A percentile compares a stretch with the other conserved stretches of the same genome.
phyloP scores from a whole-genome alignment of 257 asterid species.

The Scutellaria minor region DNA sequence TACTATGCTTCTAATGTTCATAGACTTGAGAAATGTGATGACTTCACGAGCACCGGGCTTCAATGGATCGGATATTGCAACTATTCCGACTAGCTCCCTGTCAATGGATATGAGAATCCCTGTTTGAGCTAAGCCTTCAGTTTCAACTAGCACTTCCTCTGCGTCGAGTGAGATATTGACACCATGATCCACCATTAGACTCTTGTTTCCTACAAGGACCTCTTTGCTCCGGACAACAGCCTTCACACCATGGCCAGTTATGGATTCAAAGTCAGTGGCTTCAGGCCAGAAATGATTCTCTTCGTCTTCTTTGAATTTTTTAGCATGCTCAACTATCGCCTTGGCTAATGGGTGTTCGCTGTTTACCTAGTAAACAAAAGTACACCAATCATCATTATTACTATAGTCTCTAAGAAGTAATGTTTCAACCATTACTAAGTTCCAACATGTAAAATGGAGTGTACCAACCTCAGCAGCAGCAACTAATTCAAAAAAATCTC shows the following conservation, averaged over 20 bases:
- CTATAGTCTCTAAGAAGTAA: constrained; percentile 46
- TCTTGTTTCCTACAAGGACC: constrained; percentile 73
- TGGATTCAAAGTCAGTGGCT: constrained; percentile 65
- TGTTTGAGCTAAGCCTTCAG: constrained; percentile 69
- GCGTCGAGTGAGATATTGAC: constrained; percentile 59
- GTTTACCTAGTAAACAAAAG: constrained; percentile 50
- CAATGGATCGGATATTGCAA: constrained; percentile 74
- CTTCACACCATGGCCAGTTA: constrained; percentile 84
- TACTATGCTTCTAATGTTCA: constrained; percentile 60
- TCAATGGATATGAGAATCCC: constrained; percentile 73
- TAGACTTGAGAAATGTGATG: constrained; percentile 63
- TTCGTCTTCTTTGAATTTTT: constrained; percentile 57
- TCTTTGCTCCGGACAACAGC: constrained; percentile 72
- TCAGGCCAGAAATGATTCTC: constrained; percentile 60
- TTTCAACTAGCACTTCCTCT: constrained; percentile 68
- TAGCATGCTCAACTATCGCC: constrained; percentile 72
- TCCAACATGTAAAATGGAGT: too few species aligned
- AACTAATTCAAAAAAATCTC: constrained; percentile 63
- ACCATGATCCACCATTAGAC: constrained; percentile 55
- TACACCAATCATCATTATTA: background rate
- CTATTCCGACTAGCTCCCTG: constrained; percentile 60
- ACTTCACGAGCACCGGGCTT: constrained; percentile 75
- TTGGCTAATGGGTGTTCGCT: constrained; percentile 90
- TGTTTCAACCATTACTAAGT: too few species aligned
- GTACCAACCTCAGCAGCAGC: constrained; percentile 79